These are phyloP conservation scores for Phyllosticta ampelicida DNA, from an alignment of 2,329 filamentous ascomycete genomes.

Conservation along the genomic window DNA sequence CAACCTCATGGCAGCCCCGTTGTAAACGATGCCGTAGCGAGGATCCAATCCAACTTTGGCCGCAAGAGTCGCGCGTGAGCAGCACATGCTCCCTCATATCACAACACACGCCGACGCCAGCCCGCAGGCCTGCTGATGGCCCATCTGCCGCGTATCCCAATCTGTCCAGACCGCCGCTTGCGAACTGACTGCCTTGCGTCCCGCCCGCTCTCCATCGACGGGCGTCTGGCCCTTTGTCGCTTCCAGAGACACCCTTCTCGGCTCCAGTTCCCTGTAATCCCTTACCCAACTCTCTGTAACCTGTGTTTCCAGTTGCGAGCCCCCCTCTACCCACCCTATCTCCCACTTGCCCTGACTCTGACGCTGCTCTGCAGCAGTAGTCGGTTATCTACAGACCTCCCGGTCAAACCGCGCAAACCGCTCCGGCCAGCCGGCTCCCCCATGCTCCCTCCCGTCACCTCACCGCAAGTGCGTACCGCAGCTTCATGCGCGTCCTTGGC, in stretches of 20 bases:
- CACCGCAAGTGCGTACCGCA: background rate
- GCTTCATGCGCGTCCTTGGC: background rate
- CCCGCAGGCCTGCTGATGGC: background rate
- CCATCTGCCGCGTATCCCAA: background rate
- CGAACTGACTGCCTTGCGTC: background rate
- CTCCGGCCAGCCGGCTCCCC: background rate
- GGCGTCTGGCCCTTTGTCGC: background rate
- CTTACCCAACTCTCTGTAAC: background rate
- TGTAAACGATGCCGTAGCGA: background rate
- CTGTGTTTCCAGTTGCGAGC: background rate
- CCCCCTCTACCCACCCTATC: background rate
- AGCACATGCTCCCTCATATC: background rate
- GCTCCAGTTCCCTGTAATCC: background rate
- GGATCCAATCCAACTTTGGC: background rate
- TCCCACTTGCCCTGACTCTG: background rate
- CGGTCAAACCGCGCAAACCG: background rate
- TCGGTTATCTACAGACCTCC: too few relatives aligned
- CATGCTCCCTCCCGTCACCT: too few relatives aligned
- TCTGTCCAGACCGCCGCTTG: background rate
- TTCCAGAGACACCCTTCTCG: background rate
- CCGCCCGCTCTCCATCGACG: background rate
- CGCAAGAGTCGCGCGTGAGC: background rate
- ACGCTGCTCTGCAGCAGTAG: too few relatives aligned
- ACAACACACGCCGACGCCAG: background rate
- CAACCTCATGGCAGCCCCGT: background rate